A percentile compares a stretch with the other conserved stretches of the same genome.
Evolutionary conservation across 768 basidiomycete genomes (phyloP).

Genomic region (Strobilomyces dryophilus): DNA sequence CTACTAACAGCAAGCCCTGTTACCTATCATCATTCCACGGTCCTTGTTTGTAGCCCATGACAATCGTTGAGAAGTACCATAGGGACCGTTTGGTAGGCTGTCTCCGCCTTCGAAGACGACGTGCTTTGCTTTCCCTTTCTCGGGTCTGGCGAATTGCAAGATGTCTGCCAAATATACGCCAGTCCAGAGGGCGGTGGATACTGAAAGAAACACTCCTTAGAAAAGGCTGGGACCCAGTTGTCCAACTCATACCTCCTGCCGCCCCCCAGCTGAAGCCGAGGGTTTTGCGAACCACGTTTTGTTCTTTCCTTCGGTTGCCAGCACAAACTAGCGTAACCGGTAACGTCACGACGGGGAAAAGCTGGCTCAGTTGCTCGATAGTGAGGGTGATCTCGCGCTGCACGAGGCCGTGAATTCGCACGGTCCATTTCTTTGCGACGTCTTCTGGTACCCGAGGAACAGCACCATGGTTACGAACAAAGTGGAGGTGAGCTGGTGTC

Average conservation of each 20-base stretch:
- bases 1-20: background rate
- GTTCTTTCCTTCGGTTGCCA: conserved; percentile 63
- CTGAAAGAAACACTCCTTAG: conserved; percentile 10
- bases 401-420: conserved; percentile 40
- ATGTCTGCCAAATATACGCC: conserved; percentile 57
- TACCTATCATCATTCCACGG: conserved; percentile 48
- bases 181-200: conserved; percentile 55
- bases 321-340: conserved; percentile 63
- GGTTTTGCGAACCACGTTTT: conserved; percentile 55
- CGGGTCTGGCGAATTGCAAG: conserved; percentile 42
- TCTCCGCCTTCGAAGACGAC: conserved; percentile 61
- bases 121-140: conserved; percentile 36
- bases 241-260: conserved; percentile 30
- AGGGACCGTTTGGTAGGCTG: conserved; percentile 53
- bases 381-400: conserved; percentile 35
- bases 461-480: conserved; percentile 61
- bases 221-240: background rate
- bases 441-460: conserved; percentile 45
- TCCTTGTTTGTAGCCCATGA: conserved; percentile 43
- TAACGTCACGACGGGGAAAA: conserved; percentile 51
- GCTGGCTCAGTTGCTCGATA: conserved; percentile 40
- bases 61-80: conserved; percentile 49
- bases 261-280: conserved; percentile 57
- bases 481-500: conserved; percentile 51
- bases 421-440: conserved; percentile 38